Evolutionary conservation across 768 basidiomycete species (phyloP).

Genomic region (Lactarius akahatsu): DNA sequence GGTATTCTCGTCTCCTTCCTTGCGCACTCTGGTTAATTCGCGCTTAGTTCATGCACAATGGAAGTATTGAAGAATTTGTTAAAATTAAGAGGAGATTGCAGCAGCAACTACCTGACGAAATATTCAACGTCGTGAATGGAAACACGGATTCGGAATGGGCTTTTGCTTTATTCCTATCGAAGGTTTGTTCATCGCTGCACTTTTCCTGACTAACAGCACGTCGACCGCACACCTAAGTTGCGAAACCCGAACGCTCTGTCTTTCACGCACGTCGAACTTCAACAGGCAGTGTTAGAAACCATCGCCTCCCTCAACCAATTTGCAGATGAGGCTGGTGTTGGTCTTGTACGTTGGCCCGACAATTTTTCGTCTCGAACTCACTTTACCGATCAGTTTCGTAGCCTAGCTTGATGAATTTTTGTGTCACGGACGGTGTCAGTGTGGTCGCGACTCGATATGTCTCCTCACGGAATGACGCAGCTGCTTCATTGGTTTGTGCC

Average conservation of each 20-base stretch:
- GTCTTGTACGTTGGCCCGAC: constrained; percentile 52
- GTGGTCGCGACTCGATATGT: constrained; percentile 96
- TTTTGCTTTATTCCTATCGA: constrained; percentile 88
- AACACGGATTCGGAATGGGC: constrained; percentile 99
- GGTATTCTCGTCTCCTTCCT: constrained; percentile 44
- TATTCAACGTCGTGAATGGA: constrained; percentile 85
- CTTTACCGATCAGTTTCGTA: constrained; percentile 34
- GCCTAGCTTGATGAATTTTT: constrained; percentile 94
- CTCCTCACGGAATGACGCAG: constrained; percentile 86
- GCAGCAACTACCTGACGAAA: constrained; percentile 69
- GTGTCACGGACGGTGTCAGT: constrained; percentile 91
- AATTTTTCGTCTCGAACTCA: not conserved
- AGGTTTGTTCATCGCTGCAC: constrained; percentile 42
- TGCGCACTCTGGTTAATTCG: constrained; percentile 10
- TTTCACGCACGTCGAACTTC: constrained; percentile 70
- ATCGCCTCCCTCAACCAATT: constrained; percentile 76
- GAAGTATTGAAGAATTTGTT: constrained; percentile 83
- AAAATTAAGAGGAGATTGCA: constrained; percentile 82
- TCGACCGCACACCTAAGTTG: constrained; percentile 47
- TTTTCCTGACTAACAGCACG: not conserved
- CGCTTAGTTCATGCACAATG: constrained; percentile 93
- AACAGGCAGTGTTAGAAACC: constrained; percentile 86
- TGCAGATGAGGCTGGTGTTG: constrained; percentile 68
- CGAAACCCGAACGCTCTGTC: constrained; percentile 73
- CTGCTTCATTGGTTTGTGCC: constrained; percentile 47